Conservation (phyloP, 768 basidiomycete species). For the Pluteus cervinus region DNA sequence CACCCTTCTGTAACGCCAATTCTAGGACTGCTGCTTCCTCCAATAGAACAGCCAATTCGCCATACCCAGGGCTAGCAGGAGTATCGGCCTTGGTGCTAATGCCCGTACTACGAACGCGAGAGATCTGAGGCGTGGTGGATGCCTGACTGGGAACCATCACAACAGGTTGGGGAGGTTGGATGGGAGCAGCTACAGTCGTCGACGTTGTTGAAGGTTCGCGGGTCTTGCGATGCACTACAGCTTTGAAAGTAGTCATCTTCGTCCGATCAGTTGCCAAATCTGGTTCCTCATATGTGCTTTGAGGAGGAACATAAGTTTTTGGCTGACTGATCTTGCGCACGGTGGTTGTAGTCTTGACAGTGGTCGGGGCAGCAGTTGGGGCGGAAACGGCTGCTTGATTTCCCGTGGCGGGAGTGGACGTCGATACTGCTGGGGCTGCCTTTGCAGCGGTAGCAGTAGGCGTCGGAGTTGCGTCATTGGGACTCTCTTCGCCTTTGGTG, state of each 20-base stretch:
- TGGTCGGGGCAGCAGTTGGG: too few species aligned
- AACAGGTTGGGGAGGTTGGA: too few species aligned
- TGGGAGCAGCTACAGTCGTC: too few species aligned
- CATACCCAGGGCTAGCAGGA: conserved; percentile 40
- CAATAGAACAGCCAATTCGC: conserved; percentile 49
- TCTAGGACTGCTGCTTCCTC: conserved; percentile 57
- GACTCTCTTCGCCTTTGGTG: too few species aligned
- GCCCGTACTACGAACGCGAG: conserved; percentile 22
- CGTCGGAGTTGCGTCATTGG: too few species aligned
- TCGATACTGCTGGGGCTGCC: too few species aligned
- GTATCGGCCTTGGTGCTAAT: conserved; percentile 26
- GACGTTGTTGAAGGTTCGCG: conserved; percentile 28
- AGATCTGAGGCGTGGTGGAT: conserved; percentile 20
- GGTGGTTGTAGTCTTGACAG: too few species aligned
- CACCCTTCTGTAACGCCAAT: conserved; percentile 43
- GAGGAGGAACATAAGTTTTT: conserved; percentile 6
- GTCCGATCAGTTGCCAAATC: conserved; percentile 7
- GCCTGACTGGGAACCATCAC: conserved; percentile 12
- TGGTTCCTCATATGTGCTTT: conserved; percentile 1
- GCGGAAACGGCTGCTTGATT: too few species aligned
- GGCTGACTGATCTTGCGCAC: too few species aligned
- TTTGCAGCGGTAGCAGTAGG: too few species aligned
- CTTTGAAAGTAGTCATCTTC: conserved; percentile 35
- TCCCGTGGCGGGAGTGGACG: too few species aligned
- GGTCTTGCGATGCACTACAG: conserved; percentile 54